phyloP scores from a whole-genome alignment of 2,329 filamentous ascomycete species.

The Colletotrichum destructivum region DNA sequence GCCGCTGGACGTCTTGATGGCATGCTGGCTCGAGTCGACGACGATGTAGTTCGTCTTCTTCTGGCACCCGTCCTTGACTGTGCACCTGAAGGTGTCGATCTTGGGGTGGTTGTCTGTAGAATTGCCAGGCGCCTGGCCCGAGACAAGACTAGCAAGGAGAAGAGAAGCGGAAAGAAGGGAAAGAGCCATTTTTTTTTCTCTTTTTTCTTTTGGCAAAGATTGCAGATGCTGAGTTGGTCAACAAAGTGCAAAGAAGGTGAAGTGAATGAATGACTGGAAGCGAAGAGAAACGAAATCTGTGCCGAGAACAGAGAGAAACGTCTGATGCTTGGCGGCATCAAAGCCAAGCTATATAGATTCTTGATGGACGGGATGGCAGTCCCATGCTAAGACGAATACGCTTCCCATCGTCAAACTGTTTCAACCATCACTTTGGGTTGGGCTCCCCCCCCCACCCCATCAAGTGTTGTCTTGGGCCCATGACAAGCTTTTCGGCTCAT shows the following conservation, averaged over 20 bases:
- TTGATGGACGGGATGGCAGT: conserved; percentile 23
- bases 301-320: neutral
- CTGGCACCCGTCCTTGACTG: conserved; percentile 62
- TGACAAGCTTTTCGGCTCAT: neutral
- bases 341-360: conserved; percentile 30
- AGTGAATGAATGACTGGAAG: conserved; percentile 14
- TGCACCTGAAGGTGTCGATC: conserved; percentile 66
- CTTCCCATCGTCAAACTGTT: conserved; percentile 7
- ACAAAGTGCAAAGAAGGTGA: conserved; percentile 18
- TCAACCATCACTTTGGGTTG: conserved; percentile 4
- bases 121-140: conserved; percentile 39
- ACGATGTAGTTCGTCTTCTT: conserved; percentile 64
- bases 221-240: conserved; percentile 27
- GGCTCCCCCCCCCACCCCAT: neutral
- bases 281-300: neutral
- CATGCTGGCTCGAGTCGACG: conserved; percentile 61
- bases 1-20: conserved; percentile 50
- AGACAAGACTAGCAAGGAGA: conserved; percentile 32
- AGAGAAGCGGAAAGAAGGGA: conserved; percentile 34
- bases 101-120: conserved; percentile 61
- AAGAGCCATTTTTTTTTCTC: conserved; percentile 22
- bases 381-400: conserved; percentile 7
- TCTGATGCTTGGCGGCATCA: conserved; percentile 13
- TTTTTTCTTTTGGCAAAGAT: neutral
- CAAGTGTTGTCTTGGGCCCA: neutral